Percentiles rank a stretch among this genome's conserved stretches.
Evolutionary conservation across 1,284 basidiomycete species (phyloP).

Genomic region (Leccinum colubrinum): DNA sequence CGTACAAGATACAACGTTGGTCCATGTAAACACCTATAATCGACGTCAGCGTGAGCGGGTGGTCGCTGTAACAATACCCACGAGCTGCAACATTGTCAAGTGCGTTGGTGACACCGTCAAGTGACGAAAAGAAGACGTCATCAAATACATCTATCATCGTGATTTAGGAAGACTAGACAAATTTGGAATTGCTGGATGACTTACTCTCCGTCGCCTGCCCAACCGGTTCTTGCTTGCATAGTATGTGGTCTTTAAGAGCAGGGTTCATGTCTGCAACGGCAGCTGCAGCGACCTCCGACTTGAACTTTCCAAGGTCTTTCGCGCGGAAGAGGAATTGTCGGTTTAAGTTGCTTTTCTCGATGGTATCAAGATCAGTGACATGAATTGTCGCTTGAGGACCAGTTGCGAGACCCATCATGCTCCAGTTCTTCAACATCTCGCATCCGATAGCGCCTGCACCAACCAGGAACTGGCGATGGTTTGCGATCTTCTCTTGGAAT

Average conservation of each 20-base stretch:
- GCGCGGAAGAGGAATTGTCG: conserved; percentile 97
- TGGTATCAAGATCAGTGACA: conserved; percentile 98
- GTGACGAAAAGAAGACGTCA: conserved; percentile 82
- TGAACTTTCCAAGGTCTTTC: conserved; percentile 98
- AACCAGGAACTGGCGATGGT: conserved; percentile 94
- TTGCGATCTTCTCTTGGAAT: conserved; percentile 93
- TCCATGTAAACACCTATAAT: conserved; percentile 93
- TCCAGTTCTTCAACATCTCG: conserved; percentile 99
- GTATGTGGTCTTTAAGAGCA: conserved; percentile 85
- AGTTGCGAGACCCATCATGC: conserved; percentile 95
- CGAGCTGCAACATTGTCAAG: conserved; percentile 96
- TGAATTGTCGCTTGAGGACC: conserved; percentile 84
- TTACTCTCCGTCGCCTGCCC: conserved; percentile 90
- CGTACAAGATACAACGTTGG: conserved; percentile 95
- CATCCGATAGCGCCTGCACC: conserved; percentile 99
- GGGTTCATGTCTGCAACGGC: conserved; percentile 98
- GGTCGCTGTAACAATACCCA: conserved; percentile 38
- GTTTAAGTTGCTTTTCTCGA: conserved; percentile 99
- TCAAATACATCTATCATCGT: conserved; percentile 74
- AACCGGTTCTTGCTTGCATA: conserved; percentile 91
- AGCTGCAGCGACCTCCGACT: conserved; percentile 91
- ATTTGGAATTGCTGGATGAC: conserved; percentile 28
- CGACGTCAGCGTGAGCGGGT: conserved; percentile 4
- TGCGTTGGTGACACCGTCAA: conserved; percentile 99
- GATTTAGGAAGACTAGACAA: conserved; percentile 4